Conservation (phyloP, 1,284 basidiomycete genomes). For the Malassezia restricta region DNA sequence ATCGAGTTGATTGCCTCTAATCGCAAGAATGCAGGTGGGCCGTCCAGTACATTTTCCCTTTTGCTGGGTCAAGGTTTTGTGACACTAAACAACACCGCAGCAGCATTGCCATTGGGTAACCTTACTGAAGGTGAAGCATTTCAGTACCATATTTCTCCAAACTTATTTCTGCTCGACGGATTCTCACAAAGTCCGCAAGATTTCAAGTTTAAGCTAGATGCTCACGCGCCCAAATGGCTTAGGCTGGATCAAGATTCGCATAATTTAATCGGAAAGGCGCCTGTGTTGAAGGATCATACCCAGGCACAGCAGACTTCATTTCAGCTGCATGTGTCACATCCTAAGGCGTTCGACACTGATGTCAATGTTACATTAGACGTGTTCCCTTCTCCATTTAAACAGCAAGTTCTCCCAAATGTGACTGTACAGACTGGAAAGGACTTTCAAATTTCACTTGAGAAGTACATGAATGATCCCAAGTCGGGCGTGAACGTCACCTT, state of each 20-base stretch:
- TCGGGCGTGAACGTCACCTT: conserved; percentile 5
- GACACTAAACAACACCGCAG: conserved; percentile 17
- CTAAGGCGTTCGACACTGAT: conserved; percentile 50
- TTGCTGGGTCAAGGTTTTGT: conserved; percentile 23
- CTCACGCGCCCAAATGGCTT: conserved; percentile 20
- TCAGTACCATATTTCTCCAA: conserved; percentile 9
- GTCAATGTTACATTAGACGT: conserved; percentile 49
- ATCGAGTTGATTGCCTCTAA: conserved; percentile 38
- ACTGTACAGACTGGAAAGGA: conserved; percentile 12
- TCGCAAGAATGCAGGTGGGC: conserved; percentile 26
- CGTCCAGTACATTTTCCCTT: conserved; percentile 25
- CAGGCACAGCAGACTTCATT: background rate
- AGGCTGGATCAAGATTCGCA: background rate
- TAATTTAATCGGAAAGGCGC: conserved; percentile 7
- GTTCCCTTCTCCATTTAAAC: conserved; percentile 59
- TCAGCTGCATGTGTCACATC: conserved; percentile 1
- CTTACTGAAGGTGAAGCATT: conserved; percentile 22
- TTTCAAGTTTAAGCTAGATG: conserved; percentile 49
- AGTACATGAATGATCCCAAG: conserved; percentile 15
- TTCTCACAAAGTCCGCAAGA: conserved; percentile 53
- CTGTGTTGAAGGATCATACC: background rate
- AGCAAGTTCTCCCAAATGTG: conserved; percentile 51
- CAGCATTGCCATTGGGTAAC: conserved; percentile 49
- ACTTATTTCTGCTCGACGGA: conserved; percentile 15
- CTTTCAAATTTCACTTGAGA: conserved; percentile 12